Percentiles rank a stretch among this genome's conserved stretches.
These are phyloP conservation scores for Exophiala sp. DNA, from an alignment of 2,329 filamentous ascomycete species.

Conservation along the genomic window DNA sequence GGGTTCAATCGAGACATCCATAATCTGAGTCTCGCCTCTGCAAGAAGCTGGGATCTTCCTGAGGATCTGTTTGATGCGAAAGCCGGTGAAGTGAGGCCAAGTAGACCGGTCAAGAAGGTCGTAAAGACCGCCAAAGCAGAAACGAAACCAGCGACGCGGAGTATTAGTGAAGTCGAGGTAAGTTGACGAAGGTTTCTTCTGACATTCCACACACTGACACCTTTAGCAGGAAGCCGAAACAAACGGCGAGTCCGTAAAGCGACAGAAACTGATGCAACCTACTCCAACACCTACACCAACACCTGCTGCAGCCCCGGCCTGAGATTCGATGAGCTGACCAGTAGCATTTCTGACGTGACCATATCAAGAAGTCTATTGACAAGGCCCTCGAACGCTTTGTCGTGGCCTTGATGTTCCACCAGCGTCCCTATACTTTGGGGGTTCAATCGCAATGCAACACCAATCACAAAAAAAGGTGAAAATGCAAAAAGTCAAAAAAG, in stretches of 20 bases:
- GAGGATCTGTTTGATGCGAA: conserved; percentile 71
- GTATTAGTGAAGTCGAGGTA: conserved; percentile 23
- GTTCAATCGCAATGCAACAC: conserved; percentile 11
- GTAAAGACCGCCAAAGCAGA: conserved; percentile 16
- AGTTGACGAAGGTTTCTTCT: too few relatives aligned
- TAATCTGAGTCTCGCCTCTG: conserved; percentile 73
- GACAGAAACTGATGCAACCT: conserved; percentile 19
- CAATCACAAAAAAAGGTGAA: conserved; percentile 24
- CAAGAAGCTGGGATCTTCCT: conserved; percentile 80
- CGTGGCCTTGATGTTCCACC: conserved; percentile 1
- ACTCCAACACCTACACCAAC: conserved; percentile 18
- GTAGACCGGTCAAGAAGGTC: conserved; percentile 50
- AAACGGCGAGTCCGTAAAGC: conserved; percentile 17
- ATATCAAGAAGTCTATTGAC: neutral
- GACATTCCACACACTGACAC: neutral
- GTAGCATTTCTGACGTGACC: conserved; percentile 2
- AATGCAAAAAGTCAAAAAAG: conserved; percentile 20
- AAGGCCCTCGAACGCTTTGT: neutral
- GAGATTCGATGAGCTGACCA: conserved; percentile 7
- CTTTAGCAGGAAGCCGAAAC: conserved; percentile 8
- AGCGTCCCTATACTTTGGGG: neutral
- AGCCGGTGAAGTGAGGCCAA: conserved; percentile 66
- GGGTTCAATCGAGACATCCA: conserved; percentile 70
- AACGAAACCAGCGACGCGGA: conserved; percentile 13
- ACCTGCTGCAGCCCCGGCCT: conserved; percentile 18